Evolutionary conservation across 352 stramenopile species (phyloP).

Genomic region (Pythium phragmiticola): DNA sequence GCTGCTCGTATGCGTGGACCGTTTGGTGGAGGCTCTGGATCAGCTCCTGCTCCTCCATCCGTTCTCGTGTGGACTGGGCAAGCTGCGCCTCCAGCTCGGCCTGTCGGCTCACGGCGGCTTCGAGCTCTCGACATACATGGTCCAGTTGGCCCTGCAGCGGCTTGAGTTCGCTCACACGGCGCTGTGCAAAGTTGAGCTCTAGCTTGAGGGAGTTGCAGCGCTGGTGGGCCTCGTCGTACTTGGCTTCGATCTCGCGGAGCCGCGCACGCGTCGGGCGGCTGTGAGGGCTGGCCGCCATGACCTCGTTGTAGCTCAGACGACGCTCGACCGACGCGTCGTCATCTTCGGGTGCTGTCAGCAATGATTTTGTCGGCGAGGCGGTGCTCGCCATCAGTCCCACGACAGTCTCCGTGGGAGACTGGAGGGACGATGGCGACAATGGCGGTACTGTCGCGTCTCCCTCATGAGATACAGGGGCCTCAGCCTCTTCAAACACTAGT

Average conservation of each 20-base stretch:
- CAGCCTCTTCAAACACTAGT: constrained; percentile 12
- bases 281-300: constrained; percentile 11
- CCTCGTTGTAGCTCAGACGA: constrained; percentile 4
- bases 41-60: constrained; percentile 46
- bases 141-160: constrained; percentile 38
- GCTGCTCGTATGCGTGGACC: constrained; percentile 57
- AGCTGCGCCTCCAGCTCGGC: constrained; percentile 35
- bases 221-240: constrained; percentile 50
- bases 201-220: constrained; percentile 42
- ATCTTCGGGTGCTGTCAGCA: background rate
- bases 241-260: constrained; percentile 39
- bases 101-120: constrained; percentile 29
- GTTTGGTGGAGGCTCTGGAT: constrained; percentile 63
- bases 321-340: constrained; percentile 1
- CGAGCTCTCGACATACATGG: constrained; percentile 34
- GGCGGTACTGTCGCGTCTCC: background rate
- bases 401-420: background rate
- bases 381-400: too few species aligned
- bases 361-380: constrained; percentile 9
- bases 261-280: constrained; percentile 16
- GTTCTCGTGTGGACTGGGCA: constrained; percentile 29
- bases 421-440: background rate
- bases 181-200: constrained; percentile 56
- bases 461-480: background rate
- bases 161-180: constrained; percentile 52